Conservation (phyloP, 305 asterid species). For the Fraxinus sp. region DNA sequence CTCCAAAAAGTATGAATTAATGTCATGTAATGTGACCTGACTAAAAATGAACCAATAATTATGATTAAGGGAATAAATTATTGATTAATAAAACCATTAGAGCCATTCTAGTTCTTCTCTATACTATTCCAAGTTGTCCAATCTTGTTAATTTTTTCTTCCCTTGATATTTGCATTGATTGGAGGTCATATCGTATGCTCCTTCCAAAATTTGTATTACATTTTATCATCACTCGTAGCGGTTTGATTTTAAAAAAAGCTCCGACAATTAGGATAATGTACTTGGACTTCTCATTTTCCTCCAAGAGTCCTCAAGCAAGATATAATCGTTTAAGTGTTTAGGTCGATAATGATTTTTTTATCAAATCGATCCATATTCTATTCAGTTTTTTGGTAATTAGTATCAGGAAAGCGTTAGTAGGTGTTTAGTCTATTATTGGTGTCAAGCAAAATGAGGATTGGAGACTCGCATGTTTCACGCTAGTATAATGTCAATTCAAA, state of each 20-base stretch:
- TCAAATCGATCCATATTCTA: neutral
- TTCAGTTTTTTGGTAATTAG: neutral
- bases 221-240: neutral
- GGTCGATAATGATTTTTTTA: neutral
- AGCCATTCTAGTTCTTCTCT: neutral
- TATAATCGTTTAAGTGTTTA: neutral
- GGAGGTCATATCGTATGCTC: neutral
- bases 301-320: neutral
- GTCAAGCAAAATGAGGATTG: neutral
- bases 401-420: neutral
- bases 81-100: neutral
- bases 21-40: conserved; percentile 6
- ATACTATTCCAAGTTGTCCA: neutral
- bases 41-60: neutral
- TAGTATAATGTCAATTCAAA: neutral
- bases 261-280: neutral
- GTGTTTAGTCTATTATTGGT: neutral
- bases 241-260: too few species aligned
- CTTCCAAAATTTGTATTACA: neutral
- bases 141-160: neutral
- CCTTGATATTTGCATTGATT: neutral
- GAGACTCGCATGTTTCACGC: neutral
- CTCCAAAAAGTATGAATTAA: conserved; percentile 17
- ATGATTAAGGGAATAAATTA: neutral
- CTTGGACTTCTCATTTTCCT: neutral